Percentiles rank a stretch among this genome's conserved stretches.
These are phyloP conservation scores for Leccinum longicurvipes DNA, from an alignment of 768 basidiomycete species.

Conservation along the genomic window DNA sequence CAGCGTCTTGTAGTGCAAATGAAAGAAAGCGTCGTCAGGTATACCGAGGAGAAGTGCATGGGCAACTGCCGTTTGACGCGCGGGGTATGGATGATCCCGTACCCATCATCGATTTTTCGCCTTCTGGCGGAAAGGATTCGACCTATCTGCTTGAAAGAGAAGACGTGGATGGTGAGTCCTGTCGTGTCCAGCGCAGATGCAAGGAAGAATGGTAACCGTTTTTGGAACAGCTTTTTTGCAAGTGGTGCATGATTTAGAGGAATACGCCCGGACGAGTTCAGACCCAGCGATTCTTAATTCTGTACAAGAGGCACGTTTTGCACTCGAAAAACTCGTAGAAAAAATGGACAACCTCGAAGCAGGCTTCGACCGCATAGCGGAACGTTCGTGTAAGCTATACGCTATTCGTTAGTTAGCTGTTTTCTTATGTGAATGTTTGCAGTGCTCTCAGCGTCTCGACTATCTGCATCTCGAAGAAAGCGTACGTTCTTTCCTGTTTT, in stretches of 20 bases:
- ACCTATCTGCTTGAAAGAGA: slow-evolving; percentile 64
- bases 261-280: slow-evolving; percentile 44
- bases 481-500: slow-evolving; percentile 45
- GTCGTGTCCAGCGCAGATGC: slow-evolving; percentile 36
- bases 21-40: slow-evolving; percentile 82
- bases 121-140: slow-evolving; percentile 58
- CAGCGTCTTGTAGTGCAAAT: slow-evolving; percentile 44
- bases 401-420: neutral
- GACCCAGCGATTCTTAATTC: slow-evolving; percentile 50
- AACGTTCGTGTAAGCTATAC: slow-evolving; percentile 64
- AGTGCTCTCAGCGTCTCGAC: slow-evolving; percentile 77
- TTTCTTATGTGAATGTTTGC: slow-evolving; percentile 6
- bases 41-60: slow-evolving; percentile 82
- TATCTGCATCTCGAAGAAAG: slow-evolving; percentile 65
- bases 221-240: slow-evolving; percentile 50
- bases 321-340: slow-evolving; percentile 64
- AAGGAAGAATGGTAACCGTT: slow-evolving; percentile 3
- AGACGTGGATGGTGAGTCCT: slow-evolving; percentile 65
- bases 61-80: slow-evolving; percentile 84
- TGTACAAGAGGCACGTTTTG: slow-evolving; percentile 55
- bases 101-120: slow-evolving; percentile 76
- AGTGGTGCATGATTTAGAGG: slow-evolving; percentile 64
- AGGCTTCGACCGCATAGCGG: slow-evolving; percentile 83
- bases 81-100: slow-evolving; percentile 78
- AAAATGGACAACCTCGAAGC: slow-evolving; percentile 79